Base-by-base conservation (phyloP, 1,284 basidiomycete genomes). In the Afroboletus lepidellus region DNA sequence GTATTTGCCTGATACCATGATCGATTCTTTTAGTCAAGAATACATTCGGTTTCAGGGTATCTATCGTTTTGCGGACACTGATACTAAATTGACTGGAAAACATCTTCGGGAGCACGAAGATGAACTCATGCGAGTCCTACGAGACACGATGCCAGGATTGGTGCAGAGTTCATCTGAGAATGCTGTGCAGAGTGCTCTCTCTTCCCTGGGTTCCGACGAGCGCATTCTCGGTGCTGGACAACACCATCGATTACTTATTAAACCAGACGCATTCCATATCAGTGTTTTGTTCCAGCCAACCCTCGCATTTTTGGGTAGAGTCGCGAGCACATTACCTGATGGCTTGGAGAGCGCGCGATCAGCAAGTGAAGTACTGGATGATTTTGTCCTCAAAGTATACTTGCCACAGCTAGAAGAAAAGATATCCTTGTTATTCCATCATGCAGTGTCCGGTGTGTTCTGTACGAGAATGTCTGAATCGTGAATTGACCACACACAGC, bases 391-490 rank as follows among this genome's bases (percentile, higher is more conserved):
- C 48, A 90, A 89, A 56, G 87, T 94, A 0, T 99, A 98, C 73
- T 73, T 99, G 38, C 95, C 96, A 0, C 94, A 97, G 68, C 73
- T 99, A 54, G 95, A 98, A 70, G 95, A 98, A 62, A 96, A 94
- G 70, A 93, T 98, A 37, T 87, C 90, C 0, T 77, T 83, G 46
- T 75, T 96, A 29, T 98, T 98, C 72, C 92, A 93, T 66, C 81
- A 90, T 51, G 85, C 92, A 13, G 84, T 95, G 5, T 85, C 86
- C 18, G 85, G 92, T 90, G 69, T 64, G 23, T n/a, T 50, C 39
- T 20, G 33, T 39, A 42, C 32, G 44, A n/a, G 20, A 37, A 29
- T 16, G 8, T 27, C 29, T 44, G 6, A 6, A 38, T 34, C 20
- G 18, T 33, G 27, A 37, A 50, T 44, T 58, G 42, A 69, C 46